Base-by-base conservation (phyloP, 768 basidiomycete species). In the Jaapia argillacea region DNA sequence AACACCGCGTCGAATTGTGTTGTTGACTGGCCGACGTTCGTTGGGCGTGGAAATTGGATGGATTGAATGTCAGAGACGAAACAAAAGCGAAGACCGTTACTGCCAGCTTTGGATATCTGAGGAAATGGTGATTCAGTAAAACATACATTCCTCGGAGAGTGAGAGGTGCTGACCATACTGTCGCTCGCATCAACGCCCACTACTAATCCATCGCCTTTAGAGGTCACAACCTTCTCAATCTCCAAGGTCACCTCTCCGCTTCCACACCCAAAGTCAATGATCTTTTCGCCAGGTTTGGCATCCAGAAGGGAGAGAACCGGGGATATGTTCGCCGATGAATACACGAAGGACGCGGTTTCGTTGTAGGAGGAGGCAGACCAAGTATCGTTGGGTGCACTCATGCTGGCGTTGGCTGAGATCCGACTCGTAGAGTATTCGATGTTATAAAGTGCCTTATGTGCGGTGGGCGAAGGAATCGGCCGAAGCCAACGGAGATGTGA, bases 201-300 rank as follows among this genome's bases (percentile, higher is more conserved):
- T 2, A 86, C 74, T 14, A 69, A 36, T 0, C 86, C 81, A 3
- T 43, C 37, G 0, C 41, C 5, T 63, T 68, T 36, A 49, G 33
- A 20, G 50, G 66, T 56, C 4, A 91, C 83, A 13, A 69, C 51
- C 10, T 68, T 56, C 38, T 72, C 66, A 24, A 93, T 66, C 44
- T 71, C 61, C 39, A 72, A 49, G 0, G 84, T 86, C 12, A 91
- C 62, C 49, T 91, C 82, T 0, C 87, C 89, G 36, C 79, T 87
- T 14, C 90, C 88, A 54, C 88, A 91, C 2, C 89, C 88, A 36
- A 88, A 60, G 52, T 88, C 86, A 46, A 84, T 64, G 36, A 90
- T 79, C 40, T 67, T 67, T 51, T 89, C 81, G 1, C 86, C 86
- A 0, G 74, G 70, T 48, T 71, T 50, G 0, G 85, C 69, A n/a